Evolutionary conservation across 2,329 filamentous ascomycete genomes (phyloP).

Genomic region (Neofusicoccum laricinum): DNA sequence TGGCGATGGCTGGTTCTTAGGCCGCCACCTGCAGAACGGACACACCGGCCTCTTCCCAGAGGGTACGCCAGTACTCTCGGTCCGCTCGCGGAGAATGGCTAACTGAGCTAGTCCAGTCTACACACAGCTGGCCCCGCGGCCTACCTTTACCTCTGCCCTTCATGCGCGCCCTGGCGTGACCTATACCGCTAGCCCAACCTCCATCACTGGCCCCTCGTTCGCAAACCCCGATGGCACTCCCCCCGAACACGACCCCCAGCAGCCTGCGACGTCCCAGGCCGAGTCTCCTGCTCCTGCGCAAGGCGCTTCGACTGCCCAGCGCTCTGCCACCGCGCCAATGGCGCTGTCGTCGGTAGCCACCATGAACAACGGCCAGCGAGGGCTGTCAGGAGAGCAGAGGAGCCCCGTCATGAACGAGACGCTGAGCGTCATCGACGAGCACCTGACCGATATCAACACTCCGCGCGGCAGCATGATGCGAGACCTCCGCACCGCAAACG

Average conservation of each 20-base stretch:
- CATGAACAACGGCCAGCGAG: slow-evolving; percentile 12
- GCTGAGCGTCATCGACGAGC: slow-evolving; percentile 92
- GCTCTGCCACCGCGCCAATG: slow-evolving; percentile 10
- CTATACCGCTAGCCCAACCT: neutral
- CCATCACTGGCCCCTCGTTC: neutral
- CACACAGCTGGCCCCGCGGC: slow-evolving; percentile 57
- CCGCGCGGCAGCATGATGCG: slow-evolving; percentile 54
- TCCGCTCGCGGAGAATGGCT: slow-evolving; percentile 5
- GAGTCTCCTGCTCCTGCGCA: neutral
- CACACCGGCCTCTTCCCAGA: slow-evolving; percentile 80
- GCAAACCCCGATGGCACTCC: neutral
- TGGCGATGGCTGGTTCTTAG: slow-evolving; percentile 81
- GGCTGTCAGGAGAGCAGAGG: slow-evolving; percentile 40
- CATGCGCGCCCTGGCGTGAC: neutral
- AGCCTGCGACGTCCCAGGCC: neutral
- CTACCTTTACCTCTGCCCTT: slow-evolving; percentile 22
- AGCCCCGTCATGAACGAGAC: slow-evolving; percentile 91
- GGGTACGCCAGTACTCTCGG: slow-evolving; percentile 52
- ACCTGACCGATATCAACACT: slow-evolving; percentile 81
- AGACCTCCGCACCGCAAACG: slow-evolving; percentile 51
- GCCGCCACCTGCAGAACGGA: slow-evolving; percentile 69
- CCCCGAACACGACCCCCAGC: neutral
- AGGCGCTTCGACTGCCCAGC: neutral
- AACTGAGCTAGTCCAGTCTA: slow-evolving; percentile 57
- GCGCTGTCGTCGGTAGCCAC: neutral